Base-by-base conservation (phyloP, 2,329 filamentous ascomycete species). In the Cryphonectria nitschkei region DNA sequence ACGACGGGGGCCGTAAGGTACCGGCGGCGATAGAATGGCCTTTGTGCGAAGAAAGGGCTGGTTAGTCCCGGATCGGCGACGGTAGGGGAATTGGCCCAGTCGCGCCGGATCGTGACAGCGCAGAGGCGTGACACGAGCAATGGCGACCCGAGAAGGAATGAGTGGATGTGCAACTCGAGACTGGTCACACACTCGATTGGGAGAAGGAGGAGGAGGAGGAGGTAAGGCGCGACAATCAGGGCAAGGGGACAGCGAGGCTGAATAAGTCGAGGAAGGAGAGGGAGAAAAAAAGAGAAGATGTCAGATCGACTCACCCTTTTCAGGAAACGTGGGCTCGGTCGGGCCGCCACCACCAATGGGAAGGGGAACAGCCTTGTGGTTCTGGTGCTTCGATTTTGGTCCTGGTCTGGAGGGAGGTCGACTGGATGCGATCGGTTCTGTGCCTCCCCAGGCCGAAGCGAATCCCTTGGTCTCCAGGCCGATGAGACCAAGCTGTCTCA, bases 11-110 rank as follows among this genome's bases (percentile, higher is more conserved):
- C 67, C 79, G 78, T 70, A 81, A 76, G 46, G 77, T 79, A 9
- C 80, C 79, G 46, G 79, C 77, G 37, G 80, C 77, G 67, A 82
- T 79, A 37, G 82, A 81, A 72, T 78, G 77, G 73, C 81, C 83
- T 84, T 65, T 65, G 69, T 34, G 43, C 68, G 68, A 70, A 60
- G 60, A 69, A 62, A 67, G 37, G 71, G 54, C 69, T 70, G 74
- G 75, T 79, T 74, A 78, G 76, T 67, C 71, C 69, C 74, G 68
- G 58, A 8, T 26, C n/a, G 62, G 32, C 67, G 64, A 52, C 32
- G 63, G 26, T 13, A n/a, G 61, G 71, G 71, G 58, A 70, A 34
- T n/a, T 61, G 39, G 62, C 43, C 39, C 46, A 50, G 65, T 58
- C 32, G 26, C 58, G 41, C 32, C 61, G 52, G 46, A 22, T 16